Percentiles rank a stretch among this genome's conserved stretches.
These are phyloP conservation scores for Nepenthes alata DNA, from an alignment of 179 eudicot species.

Conservation along the genomic window DNA sequence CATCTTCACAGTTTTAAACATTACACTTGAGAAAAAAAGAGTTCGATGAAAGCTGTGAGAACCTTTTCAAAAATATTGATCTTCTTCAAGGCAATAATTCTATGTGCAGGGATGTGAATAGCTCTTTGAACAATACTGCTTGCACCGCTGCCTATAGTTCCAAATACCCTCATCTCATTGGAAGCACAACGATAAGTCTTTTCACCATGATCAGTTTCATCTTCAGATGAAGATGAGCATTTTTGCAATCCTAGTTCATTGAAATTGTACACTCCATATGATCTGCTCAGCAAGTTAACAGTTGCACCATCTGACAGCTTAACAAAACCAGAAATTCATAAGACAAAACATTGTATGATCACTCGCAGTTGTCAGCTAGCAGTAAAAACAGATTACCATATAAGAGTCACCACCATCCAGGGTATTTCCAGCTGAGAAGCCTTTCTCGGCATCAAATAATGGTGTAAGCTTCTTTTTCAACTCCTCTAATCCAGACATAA, in stretches of 20 bases:
- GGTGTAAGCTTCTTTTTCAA: constrained; percentile 87
- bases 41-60: too few relatives aligned
- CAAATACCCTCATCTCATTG: constrained; percentile 86
- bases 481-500: constrained; percentile 79
- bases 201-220: constrained; percentile 46
- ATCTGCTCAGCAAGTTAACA: constrained; percentile 79
- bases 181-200: constrained; percentile 81
- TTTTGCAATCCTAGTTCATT: constrained; percentile 88
- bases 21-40: too few relatives aligned
- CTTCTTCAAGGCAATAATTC: constrained; percentile 85
- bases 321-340: constrained; percentile 6
- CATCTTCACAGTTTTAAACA: too few relatives aligned
- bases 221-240: constrained; percentile 49
- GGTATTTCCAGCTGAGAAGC: constrained; percentile 47
- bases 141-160: constrained; percentile 93
- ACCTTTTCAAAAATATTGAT: constrained; percentile 98
- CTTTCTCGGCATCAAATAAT: constrained; percentile 84
- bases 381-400: constrained; percentile 28
- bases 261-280: constrained; percentile 87
- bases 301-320: constrained; percentile 71
- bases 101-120: constrained; percentile 75
- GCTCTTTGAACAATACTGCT: constrained; percentile 98
- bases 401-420: constrained; percentile 54
- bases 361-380: neutral
- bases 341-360: constrained; percentile 1